Base-by-base conservation (phyloP, 768 basidiomycete species). In the Solioccasus polychromus region DNA sequence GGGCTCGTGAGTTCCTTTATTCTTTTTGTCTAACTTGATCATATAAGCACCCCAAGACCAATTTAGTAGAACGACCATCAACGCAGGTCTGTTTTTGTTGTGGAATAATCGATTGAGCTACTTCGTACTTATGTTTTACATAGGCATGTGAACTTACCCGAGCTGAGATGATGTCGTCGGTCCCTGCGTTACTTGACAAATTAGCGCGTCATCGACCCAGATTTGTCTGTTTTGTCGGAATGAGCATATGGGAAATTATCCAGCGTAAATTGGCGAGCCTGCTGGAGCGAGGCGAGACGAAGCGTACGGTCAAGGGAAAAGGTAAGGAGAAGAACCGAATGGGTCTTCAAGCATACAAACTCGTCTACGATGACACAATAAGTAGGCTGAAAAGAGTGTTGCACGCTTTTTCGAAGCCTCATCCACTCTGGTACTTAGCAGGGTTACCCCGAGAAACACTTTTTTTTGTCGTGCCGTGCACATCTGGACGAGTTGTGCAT, bases 191-290 rank as follows among this genome's bases (percentile, higher is more conserved):
- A 7, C 70, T 92, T 0, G 53, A 54, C 18, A 92, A 91, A 59
- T 67, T 93, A 17, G 57, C 66, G 0, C 65, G 59, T 8, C 73
- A 73, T 51, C 74, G 74, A 10, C 91, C 91, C 0, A 70, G 71
- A 4, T 68, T 92, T 5, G 74, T 90, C 0, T 90, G 88, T 57
- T 87, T 92, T 55, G 82, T 92, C 2, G 91, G 92, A 2, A 71
- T 88, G 48, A 73, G 74, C 8, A 90, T 92, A 25, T 81, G 79
- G 77, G 55, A 64, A 5, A 50, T 58, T 17, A 53, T 68, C 41
- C 55, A 63, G 68, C 74, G 30, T 60, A 70, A 47, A 47, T 55
- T 53, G 61, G 72, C 32, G 52, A 75, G 54, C 50, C 62, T 32
- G 39, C 61, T 42, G 12, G 23, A 23, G 4, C 42, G 39, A 32